Evolutionary conservation across 2,329 filamentous ascomycete species (phyloP).

Genomic region (Xylaria sp.): DNA sequence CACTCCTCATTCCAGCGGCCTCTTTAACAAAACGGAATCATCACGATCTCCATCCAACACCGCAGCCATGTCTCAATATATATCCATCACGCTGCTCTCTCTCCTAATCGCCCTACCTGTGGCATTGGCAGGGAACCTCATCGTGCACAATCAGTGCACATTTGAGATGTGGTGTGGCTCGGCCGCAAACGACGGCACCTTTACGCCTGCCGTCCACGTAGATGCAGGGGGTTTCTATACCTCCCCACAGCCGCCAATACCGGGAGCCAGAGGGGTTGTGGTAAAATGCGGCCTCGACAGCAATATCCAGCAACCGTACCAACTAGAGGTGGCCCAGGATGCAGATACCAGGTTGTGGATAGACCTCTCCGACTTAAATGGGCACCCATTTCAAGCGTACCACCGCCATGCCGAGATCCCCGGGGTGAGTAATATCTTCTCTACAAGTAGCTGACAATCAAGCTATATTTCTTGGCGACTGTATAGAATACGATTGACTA

Average conservation of each 20-base stretch:
- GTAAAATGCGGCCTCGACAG: slow-evolving; percentile 37
- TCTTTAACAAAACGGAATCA: background rate
- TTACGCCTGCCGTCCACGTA: slow-evolving; percentile 11
- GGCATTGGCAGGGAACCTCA: slow-evolving; percentile 28
- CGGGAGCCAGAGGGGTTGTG: slow-evolving; percentile 41
- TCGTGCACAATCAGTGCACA: slow-evolving; percentile 36
- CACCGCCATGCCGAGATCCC: slow-evolving; percentile 39
- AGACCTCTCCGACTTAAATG: slow-evolving; percentile 41
- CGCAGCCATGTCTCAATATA: background rate
- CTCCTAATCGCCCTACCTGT: slow-evolving; percentile 13
- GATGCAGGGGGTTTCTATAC: slow-evolving; percentile 13
- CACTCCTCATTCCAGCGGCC: too few species aligned
- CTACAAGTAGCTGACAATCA: background rate
- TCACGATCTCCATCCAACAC: background rate
- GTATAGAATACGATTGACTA: background rate
- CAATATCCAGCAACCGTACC: slow-evolving; percentile 33
- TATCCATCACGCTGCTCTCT: background rate
- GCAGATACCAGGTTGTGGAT: slow-evolving; percentile 37
- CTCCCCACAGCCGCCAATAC: slow-evolving; percentile 34
- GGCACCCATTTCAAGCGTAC: slow-evolving; percentile 38
- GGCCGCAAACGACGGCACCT: slow-evolving; percentile 39
- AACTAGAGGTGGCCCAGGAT: slow-evolving; percentile 40
- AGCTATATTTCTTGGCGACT: background rate
- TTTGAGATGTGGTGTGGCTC: slow-evolving; percentile 38
- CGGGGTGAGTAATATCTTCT: slow-evolving; percentile 20